Evolutionary conservation across 352 stramenopile genomes (phyloP).

Genomic region (Globisporangium splendens): DNA sequence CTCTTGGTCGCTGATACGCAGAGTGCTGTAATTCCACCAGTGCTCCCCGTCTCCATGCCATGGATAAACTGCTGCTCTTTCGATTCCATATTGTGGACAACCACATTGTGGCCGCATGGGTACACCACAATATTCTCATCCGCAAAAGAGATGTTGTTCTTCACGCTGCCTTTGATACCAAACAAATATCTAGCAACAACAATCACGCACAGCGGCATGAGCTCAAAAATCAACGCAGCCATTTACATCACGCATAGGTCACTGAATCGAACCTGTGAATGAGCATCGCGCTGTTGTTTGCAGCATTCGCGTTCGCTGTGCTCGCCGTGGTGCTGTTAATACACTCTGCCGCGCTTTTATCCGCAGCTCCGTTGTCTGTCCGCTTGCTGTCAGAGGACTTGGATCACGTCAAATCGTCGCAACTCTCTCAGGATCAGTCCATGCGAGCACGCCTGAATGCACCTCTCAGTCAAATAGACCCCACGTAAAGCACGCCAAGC

Average conservation of each 20-base stretch:
- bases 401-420: no score
- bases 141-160: conserved; percentile 82
- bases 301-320: conserved; percentile 9
- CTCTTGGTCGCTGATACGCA: conserved; percentile 76
- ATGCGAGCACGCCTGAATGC: not conserved
- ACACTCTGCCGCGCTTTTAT: not conserved
- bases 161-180: conserved; percentile 76
- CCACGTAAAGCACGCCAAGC: not conserved
- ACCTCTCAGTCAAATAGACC: not conserved
- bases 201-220: not conserved
- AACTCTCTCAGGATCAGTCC: no score
- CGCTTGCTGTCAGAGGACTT: not conserved
- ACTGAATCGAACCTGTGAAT: conserved; percentile 28
- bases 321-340: conserved; percentile 1
- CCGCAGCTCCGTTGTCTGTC: not conserved
- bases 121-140: conserved; percentile 87
- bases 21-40: conserved; percentile 84
- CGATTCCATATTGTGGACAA: conserved; percentile 87
- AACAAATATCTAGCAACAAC: conserved; percentile 65
- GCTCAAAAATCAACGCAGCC: not conserved
- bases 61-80: conserved; percentile 90
- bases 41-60: conserved; percentile 68
- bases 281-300: conserved; percentile 34
- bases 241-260: no score
- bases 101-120: conserved; percentile 84